A percentile compares a stretch with the other conserved stretches of the same genome.
Conservation (phyloP, 495 filamentous ascomycete species). For the Penicillium parvum region DNA sequence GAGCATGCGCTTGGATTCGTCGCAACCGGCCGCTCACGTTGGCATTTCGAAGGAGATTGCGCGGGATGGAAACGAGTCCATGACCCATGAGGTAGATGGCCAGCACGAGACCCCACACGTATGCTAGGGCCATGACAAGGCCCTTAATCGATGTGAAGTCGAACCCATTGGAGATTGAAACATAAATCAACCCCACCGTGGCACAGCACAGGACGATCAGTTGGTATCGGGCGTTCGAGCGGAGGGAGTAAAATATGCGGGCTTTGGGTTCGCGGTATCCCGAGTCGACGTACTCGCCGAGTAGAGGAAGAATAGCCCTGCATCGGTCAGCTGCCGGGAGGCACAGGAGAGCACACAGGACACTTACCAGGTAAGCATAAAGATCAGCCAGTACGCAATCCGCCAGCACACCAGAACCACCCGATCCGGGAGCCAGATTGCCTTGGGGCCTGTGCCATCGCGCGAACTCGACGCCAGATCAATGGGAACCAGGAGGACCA, state of each 20-base stretch:
- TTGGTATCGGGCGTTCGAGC: slow-evolving; percentile 83
- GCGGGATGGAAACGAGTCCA: slow-evolving; percentile 85
- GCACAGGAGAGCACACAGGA: background rate
- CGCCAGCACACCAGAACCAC: slow-evolving; percentile 82
- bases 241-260: slow-evolving; percentile 75
- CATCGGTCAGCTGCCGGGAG: background rate
- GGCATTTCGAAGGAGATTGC: slow-evolving; percentile 70
- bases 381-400: slow-evolving; percentile 95
- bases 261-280: slow-evolving; percentile 82
- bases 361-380: slow-evolving; percentile 81
- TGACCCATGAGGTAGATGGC: slow-evolving; percentile 98
- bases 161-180: slow-evolving; percentile 75
- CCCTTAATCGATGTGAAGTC: slow-evolving; percentile 62
- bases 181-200: slow-evolving; percentile 71
- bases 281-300: slow-evolving; percentile 90
- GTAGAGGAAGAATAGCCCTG: slow-evolving; percentile 87
- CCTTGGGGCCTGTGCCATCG: slow-evolving; percentile 61
- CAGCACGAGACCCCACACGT: slow-evolving; percentile 85
- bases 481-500: slow-evolving; percentile 92
- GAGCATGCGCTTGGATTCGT: slow-evolving; percentile 72
- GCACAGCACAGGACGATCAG: slow-evolving; percentile 69
- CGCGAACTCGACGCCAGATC: slow-evolving; percentile 84
- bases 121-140: slow-evolving; percentile 86
- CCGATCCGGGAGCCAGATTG: slow-evolving; percentile 62
- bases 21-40: slow-evolving; percentile 66